Evolutionary conservation across 106 monocot species (phyloP).

Genomic region (Dendrobium catenatum): DNA sequence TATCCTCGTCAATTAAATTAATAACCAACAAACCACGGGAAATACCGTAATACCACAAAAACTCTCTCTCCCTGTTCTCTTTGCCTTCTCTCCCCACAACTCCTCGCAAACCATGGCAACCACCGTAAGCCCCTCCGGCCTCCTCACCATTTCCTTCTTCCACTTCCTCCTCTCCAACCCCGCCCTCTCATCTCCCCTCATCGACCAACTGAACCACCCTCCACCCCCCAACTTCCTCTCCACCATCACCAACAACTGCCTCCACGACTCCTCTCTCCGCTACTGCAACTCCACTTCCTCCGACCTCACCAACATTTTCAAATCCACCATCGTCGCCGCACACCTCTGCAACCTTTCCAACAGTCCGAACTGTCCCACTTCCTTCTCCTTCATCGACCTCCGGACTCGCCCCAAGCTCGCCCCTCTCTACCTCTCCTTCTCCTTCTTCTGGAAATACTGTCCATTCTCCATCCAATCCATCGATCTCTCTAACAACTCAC

Average conservation of each 20-base stretch:
- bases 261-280: constrained; percentile 9
- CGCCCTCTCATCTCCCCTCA: no score
- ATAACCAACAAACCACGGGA: no score
- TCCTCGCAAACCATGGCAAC: no score
- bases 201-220: no score
- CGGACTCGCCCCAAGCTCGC: neutral
- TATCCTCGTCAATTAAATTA: no score
- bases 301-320: constrained; percentile 16
- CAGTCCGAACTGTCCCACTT: constrained; percentile 12
- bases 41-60: no score
- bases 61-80: no score
- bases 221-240: constrained; percentile 13
- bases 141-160: no score
- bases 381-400: constrained; percentile 14
- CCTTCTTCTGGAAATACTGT: constrained; percentile 15
- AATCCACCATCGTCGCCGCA: constrained; percentile 15
- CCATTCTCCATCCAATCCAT: constrained; percentile 12
- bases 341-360: constrained; percentile 10
- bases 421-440: neutral
- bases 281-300: constrained; percentile 21
- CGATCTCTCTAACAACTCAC: constrained; percentile 12
- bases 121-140: no score
- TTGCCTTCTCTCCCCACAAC: no score
- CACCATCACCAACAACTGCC: constrained; percentile 14
- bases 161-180: no score